A percentile compares a stretch with the other conserved stretches of the same genome.
Conservation (phyloP, 1,139 yeast species). For the Scheffersomyces stambukii region DNA sequence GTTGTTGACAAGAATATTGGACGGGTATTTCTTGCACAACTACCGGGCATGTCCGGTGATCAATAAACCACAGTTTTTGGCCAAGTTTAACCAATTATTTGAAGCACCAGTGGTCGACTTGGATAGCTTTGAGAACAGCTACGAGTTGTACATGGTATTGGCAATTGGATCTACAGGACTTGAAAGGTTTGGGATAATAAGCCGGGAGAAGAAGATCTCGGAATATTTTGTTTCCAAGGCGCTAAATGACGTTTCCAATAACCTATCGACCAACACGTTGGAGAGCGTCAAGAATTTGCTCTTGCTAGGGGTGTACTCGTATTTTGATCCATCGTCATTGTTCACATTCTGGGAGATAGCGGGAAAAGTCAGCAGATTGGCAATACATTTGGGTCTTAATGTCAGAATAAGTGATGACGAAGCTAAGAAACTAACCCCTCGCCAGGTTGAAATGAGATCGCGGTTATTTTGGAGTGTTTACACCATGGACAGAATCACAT, state of each 20-base stretch:
- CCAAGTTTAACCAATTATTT: constrained; percentile 16
- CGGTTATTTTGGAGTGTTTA: constrained; percentile 50
- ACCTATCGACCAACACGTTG: constrained; percentile 28
- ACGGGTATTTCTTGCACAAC: constrained; percentile 40
- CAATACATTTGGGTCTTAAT: constrained; percentile 40
- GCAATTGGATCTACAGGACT: constrained; percentile 47
- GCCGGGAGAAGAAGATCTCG: constrained; percentile 22
- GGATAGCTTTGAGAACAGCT: constrained; percentile 18
- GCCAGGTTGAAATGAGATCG: constrained; percentile 35
- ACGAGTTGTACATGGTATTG: constrained; percentile 45
- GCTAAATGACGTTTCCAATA: constrained; percentile 20
- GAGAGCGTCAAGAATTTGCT: constrained; percentile 35
- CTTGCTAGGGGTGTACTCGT: constrained; percentile 42
- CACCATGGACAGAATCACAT: constrained; percentile 42
- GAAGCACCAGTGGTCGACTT: constrained; percentile 6
- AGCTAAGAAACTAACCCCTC: constrained; percentile 17
- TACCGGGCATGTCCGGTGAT: constrained; percentile 42
- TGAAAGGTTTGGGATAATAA: constrained; percentile 28
- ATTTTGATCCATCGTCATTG: constrained; percentile 39
- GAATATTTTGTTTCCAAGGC: constrained; percentile 17
- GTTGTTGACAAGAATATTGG: constrained; percentile 11
- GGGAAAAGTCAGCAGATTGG: constrained; percentile 40
- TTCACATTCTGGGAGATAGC: constrained; percentile 48
- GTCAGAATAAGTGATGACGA: constrained; percentile 24
- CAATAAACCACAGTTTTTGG: constrained; percentile 30